A percentile compares a stretch with the other conserved stretches of the same genome.
Conservation (phyloP, 2,329 filamentous ascomycete genomes). For the Dothiorella sarmentorum region DNA sequence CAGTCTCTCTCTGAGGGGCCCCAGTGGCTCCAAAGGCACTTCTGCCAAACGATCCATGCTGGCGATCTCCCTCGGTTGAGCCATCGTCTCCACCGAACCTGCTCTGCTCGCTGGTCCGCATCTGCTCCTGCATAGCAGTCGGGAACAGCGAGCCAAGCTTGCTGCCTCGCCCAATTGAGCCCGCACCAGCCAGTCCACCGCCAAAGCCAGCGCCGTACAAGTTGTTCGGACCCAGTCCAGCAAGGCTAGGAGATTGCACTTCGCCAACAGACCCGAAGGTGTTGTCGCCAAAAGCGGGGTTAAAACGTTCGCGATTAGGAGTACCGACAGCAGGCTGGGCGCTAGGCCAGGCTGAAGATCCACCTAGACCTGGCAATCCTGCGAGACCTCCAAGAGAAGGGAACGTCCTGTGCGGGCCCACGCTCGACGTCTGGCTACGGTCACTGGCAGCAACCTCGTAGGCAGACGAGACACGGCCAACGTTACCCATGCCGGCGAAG, state of each 20-base stretch:
- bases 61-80: slow-evolving; percentile 36
- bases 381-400: slow-evolving; percentile 59
- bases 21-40: slow-evolving; percentile 49
- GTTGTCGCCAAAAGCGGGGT: slow-evolving; percentile 53
- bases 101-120: slow-evolving; percentile 57
- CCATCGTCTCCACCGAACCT: slow-evolving; percentile 57
- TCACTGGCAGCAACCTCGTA: slow-evolving; percentile 69
- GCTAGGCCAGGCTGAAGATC: slow-evolving; percentile 60
- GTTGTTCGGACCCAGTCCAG: slow-evolving; percentile 59
- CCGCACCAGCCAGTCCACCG: slow-evolving; percentile 52
- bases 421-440: slow-evolving; percentile 88
- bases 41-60: slow-evolving; percentile 61
- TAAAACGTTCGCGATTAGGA: slow-evolving; percentile 58
- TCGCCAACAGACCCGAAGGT: slow-evolving; percentile 76
- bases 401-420: slow-evolving; percentile 70
- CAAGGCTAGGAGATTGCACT: slow-evolving; percentile 69
- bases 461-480: slow-evolving; percentile 43
- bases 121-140: slow-evolving; percentile 83
- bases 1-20: slow-evolving; percentile 36
- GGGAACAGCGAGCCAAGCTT: slow-evolving; percentile 88
- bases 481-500: slow-evolving; percentile 56
- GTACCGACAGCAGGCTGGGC: slow-evolving; percentile 72
- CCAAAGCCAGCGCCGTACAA: slow-evolving; percentile 56
- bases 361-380: slow-evolving; percentile 54
- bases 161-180: slow-evolving; percentile 70